These are phyloP conservation scores for Podosphaera aphanis DNA, from an alignment of 2,329 filamentous ascomycete species.

Conservation along the genomic window DNA sequence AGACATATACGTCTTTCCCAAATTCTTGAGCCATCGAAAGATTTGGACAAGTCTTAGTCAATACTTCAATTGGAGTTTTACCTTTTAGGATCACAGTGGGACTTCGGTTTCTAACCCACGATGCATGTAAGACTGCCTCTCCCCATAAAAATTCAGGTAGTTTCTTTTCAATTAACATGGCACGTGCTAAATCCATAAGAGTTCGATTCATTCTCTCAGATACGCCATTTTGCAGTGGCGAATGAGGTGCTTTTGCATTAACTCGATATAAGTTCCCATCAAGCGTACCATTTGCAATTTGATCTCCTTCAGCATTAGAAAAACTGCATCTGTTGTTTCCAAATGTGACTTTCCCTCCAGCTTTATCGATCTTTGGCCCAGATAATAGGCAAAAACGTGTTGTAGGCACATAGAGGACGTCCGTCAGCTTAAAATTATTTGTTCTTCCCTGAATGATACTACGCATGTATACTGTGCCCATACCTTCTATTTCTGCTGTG, in stretches of 20 bases:
- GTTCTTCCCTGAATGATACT: not conserved
- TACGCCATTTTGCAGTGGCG: conserved; percentile 1
- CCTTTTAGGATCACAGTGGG: not conserved
- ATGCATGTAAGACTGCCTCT: not conserved
- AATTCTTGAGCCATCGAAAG: conserved; percentile 1
- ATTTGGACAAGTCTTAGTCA: not conserved
- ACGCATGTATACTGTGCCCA: not conserved
- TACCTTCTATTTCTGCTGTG: not conserved
- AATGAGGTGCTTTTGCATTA: not conserved
- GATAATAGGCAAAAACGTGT: not conserved
- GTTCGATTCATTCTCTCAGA: not conserved
- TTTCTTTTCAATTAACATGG: not conserved
- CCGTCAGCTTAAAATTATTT: not conserved
- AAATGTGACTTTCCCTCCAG: no score
- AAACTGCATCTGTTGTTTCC: no score
- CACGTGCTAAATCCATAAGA: not conserved
- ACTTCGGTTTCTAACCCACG: conserved; percentile 1
- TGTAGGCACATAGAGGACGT: not conserved
- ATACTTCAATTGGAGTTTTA: not conserved
- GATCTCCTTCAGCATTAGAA: no score
- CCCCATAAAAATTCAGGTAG: not conserved
- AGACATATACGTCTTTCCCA: conserved; percentile 1
- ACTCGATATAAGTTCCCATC: no score
- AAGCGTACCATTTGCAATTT: no score
- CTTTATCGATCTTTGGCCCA: not conserved